Percentiles rank a stretch among this genome's conserved stretches.
Conservation (phyloP, 2,329 filamentous ascomycete species). For the Fusarium praegraminearum region DNA sequence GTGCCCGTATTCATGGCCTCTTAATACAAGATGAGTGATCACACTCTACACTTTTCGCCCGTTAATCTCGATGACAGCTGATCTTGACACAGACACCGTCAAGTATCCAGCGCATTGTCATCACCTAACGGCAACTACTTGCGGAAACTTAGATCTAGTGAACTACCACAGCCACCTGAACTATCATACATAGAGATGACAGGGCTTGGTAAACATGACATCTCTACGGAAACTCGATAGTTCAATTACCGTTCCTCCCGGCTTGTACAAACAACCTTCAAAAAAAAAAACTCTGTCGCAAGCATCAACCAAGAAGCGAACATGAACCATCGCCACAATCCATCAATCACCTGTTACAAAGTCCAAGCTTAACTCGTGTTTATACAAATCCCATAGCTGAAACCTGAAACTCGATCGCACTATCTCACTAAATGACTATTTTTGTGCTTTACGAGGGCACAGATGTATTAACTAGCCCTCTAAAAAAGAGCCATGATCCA, state of each 20-base stretch:
- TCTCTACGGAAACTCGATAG: background rate
- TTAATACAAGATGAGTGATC: background rate
- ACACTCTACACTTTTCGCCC: background rate
- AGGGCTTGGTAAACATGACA: background rate
- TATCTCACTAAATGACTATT: background rate
- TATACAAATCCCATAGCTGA: background rate
- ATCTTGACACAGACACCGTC: background rate
- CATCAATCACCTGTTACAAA: background rate
- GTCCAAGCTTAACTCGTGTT: slow-evolving; percentile 2
- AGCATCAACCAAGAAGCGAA: slow-evolving; percentile 2
- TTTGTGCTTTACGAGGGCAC: background rate
- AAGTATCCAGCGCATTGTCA: background rate
- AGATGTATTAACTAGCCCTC: background rate
- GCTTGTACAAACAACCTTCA: background rate
- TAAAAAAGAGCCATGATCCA: background rate
- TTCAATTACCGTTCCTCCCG: background rate
- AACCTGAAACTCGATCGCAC: slow-evolving; percentile 5
- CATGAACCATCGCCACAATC: slow-evolving; percentile 1
- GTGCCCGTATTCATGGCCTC: background rate
- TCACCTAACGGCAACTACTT: background rate
- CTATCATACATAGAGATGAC: background rate
- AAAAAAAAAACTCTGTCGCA: background rate
- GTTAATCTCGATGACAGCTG: background rate
- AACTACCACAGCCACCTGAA: background rate
- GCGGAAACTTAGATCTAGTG: background rate